These are phyloP conservation scores for Trichoderma parareesei DNA, from an alignment of 495 filamentous ascomycete species.

Conservation along the genomic window DNA sequence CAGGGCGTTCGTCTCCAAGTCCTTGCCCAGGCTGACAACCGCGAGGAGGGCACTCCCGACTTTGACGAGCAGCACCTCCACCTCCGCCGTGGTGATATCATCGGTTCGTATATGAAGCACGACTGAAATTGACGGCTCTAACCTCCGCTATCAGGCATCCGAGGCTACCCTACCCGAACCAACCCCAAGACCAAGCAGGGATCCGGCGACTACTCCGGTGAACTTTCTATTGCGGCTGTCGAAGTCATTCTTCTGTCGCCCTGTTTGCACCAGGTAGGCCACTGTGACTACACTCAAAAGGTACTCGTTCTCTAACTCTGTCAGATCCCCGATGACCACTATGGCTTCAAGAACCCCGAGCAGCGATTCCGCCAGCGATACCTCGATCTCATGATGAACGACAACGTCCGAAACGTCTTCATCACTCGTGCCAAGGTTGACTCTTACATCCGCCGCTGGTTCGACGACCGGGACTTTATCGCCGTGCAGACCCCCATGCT, in stretches of 20 bases:
- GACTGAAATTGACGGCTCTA: no score
- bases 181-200: conserved; percentile 70
- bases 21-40: conserved; percentile 77
- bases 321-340: conserved; percentile 77
- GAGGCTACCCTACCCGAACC: conserved; percentile 83
- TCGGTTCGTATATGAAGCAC: conserved; percentile 32
- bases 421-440: conserved; percentile 77
- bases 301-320: background rate
- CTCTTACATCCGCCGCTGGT: conserved; percentile 74
- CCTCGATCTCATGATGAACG: conserved; percentile 95
- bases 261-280: conserved; percentile 66
- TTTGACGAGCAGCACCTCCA: conserved; percentile 87
- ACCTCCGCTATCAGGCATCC: conserved; percentile 36
- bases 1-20: conserved; percentile 75
- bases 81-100: conserved; percentile 83
- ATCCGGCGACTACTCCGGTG: conserved; percentile 60
- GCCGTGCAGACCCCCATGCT: conserved; percentile 99
- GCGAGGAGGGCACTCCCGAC: conserved; percentile 45
- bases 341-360: conserved; percentile 91
- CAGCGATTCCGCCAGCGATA: conserved; percentile 85
- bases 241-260: conserved; percentile 80
- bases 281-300: background rate
- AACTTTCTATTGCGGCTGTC: conserved; percentile 87
- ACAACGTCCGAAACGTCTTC: conserved; percentile 69
- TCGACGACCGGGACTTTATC: conserved; percentile 76